Evolutionary conservation across 2,329 filamentous ascomycete genomes (phyloP), one percentile per base, ranked within the genome.

Genomic region (Aspergillus spinulosporus): DNA sequence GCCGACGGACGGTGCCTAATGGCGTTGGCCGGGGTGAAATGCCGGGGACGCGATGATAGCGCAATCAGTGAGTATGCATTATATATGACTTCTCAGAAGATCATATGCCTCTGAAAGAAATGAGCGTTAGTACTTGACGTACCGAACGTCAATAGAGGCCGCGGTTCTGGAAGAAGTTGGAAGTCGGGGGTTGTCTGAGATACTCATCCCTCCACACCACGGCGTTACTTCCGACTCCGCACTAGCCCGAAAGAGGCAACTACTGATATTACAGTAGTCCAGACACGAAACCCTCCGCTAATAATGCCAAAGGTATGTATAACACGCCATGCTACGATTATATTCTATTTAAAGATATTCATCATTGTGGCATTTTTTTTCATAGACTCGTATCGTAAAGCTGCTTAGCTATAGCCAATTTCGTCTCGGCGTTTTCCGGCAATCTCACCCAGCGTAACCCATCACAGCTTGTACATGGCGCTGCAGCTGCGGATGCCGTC

Each of bases 401-500:
- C 31, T 53, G 40, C 46, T 6, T 43, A 15, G 39, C 46, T 29
- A 36, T 51, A 45, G 31, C 15, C 34, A 29, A 15, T 34, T 28
- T 40, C 29, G 5, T 34, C 5, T 44, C 11, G 36, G 14, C 32
- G 14, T 28, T 34, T 26, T 45, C 34, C 11, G 14, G 37, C 11
- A 42, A 26, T 21, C 7, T 26, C 39, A n/a, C n/a, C 12, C 34
- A 12, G 12, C 40, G 48, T 21, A 58, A 14, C 37, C 4, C 50
- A 49, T 67, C 61, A 80, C 57, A 83, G 67, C 54, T 72, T 76
- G 61, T 83, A 76, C 62, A 84, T 82, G 40, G 74, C 76, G 46
- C 74, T 82, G 66, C 79, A 81, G 67, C 83, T 85, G 60, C 70
- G 75, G 2, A 86, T 78, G 1, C 85, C 85, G 65, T 87, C 84